These are phyloP conservation scores for Trichosporon coremiiforme DNA, from an alignment of 1,284 basidiomycete species.

Conservation along the genomic window DNA sequence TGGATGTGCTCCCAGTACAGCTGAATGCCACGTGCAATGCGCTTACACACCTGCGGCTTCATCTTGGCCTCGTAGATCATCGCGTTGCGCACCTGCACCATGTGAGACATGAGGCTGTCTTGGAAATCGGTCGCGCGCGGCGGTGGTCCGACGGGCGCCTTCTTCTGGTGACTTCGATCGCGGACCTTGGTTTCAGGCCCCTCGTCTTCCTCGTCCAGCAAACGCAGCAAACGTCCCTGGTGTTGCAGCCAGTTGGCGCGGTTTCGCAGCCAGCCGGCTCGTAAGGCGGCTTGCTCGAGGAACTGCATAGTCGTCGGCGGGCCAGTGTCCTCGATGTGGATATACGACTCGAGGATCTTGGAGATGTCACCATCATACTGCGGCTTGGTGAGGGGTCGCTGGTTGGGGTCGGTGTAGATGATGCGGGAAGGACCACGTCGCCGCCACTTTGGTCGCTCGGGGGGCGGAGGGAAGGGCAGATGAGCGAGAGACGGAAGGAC, in stretches of 20 bases:
- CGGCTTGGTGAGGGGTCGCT: constrained; percentile 62
- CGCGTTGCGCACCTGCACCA: constrained; percentile 54
- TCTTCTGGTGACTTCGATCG: constrained; percentile 28
- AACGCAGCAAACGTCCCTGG: constrained; percentile 52
- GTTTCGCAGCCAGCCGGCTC: constrained; percentile 61
- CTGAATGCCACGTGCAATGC: constrained; percentile 71
- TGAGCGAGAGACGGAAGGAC: constrained; percentile 47
- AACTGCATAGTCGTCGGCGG: constrained; percentile 54
- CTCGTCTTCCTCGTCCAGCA: constrained; percentile 57
- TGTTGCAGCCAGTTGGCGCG: constrained; percentile 59
- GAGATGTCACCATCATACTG: constrained; percentile 63
- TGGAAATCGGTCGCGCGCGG: constrained; percentile 50
- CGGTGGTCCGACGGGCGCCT: constrained; percentile 33
- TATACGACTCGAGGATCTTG: constrained; percentile 66
- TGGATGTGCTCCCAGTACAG: constrained; percentile 75
- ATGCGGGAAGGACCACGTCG: constrained; percentile 65
- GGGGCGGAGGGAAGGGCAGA: constrained; percentile 44
- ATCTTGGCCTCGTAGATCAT: constrained; percentile 53
- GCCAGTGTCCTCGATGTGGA: constrained; percentile 61
- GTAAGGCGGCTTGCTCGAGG: constrained; percentile 59
- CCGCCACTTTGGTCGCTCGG: constrained; percentile 60
- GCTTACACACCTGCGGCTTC: constrained; percentile 54
- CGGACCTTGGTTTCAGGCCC: constrained; percentile 20
- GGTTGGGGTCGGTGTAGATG: constrained; percentile 66
- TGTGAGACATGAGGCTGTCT: constrained; percentile 55